These are phyloP conservation scores for Micractinium sp. DNA, from an alignment of 139 green algal genomes.

Conservation along the genomic window DNA sequence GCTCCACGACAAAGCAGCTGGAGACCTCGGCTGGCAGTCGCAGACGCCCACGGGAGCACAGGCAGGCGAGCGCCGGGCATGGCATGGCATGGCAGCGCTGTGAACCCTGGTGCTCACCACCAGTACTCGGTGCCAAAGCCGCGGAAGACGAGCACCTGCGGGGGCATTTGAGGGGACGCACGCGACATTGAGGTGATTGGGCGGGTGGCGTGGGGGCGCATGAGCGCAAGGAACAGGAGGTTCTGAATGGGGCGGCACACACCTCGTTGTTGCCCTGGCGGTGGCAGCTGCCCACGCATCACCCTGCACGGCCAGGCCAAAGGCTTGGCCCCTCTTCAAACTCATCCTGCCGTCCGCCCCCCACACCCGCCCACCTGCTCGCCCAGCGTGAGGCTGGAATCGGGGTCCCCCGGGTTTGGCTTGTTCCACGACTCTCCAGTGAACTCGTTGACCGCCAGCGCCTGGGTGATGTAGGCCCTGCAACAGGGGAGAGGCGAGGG, in stretches of 20 bases:
- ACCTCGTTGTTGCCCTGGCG: too few relatives aligned
- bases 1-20: too few relatives aligned
- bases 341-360: too few relatives aligned
- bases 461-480: slow-evolving; percentile 47
- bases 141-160: slow-evolving; percentile 27
- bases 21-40: too few relatives aligned
- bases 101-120: not conserved
- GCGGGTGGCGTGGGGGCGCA: too few relatives aligned
- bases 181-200: not conserved
- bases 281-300: too few relatives aligned
- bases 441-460: slow-evolving; percentile 47
- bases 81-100: too few relatives aligned
- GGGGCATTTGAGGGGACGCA: not conserved
- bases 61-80: not conserved
- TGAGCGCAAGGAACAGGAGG: too few relatives aligned
- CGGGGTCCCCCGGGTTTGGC: slow-evolving; percentile 18
- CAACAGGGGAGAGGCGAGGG: not conserved
- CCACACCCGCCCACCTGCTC: not conserved
- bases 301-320: too few relatives aligned
- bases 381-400: slow-evolving; percentile 21
- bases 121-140: slow-evolving; percentile 33
- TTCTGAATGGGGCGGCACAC: too few relatives aligned
- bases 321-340: too few relatives aligned
- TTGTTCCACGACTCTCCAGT: slow-evolving; percentile 28
- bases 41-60: too few relatives aligned